Evolutionary conservation across 768 basidiomycete genomes (phyloP), one percentile per base, ranked within the genome.

Genomic region (Crassisporium funariophilum): DNA sequence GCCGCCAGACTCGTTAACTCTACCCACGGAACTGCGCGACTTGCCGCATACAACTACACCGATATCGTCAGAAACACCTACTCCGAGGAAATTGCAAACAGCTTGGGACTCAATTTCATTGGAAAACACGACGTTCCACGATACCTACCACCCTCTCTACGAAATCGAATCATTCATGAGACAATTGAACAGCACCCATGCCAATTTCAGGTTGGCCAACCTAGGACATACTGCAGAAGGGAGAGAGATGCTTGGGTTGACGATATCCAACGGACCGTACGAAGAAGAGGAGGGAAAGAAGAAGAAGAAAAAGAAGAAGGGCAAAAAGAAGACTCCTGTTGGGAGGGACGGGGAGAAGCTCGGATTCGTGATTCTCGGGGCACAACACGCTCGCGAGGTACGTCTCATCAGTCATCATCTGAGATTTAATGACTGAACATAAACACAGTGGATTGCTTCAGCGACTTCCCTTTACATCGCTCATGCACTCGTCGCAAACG

Each of bases 371-470:
- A 71, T 92, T 27, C 68, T 81, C 2, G 85, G 86, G 12, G 52
- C 58, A 5, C 60, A 61, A 52, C 59, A 59, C 49, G 59, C 57
- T 36, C 54, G 54, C 15, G 51, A 44, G 45, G 47, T 41, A 25
- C 8, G 31, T 29, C 34, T 15, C 35, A 49, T 11, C 20, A 25
- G 20, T 38, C 22, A 16, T 10, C 16, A 35, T 40, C 19, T 12
- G 24, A 23, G 37, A 45, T 39, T 54, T 13, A n/a, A 22, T 39
- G 25, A n/a, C 8, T 47, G 27, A 16, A 25, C 17, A 33, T 34
- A 22, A n/a, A 21, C 21, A 1, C 47, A 91, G 85, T 94, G 91
- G 91, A 77, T 94, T 41, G 84, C 89, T 3, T 83, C 87, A 0
- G 76, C 89, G 0, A 79, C 89, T 0, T 72, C 86, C 0, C 69